Conservation (phyloP, 192 early-diverging fungal genomes). For the Entomortierella beljakovae region DNA sequence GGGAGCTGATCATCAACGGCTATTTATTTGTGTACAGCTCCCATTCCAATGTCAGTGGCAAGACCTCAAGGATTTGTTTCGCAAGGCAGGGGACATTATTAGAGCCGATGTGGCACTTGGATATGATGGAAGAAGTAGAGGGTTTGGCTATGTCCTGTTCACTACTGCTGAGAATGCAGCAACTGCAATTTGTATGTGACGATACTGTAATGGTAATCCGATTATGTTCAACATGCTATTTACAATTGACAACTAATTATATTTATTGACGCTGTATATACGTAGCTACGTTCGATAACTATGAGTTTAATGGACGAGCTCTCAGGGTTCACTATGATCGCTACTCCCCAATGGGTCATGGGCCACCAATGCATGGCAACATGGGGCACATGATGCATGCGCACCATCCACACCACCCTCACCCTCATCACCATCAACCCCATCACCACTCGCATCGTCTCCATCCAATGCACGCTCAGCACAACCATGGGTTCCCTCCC, state of each 20-base stretch:
- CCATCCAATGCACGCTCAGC: constrained; percentile 30
- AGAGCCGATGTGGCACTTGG: constrained; percentile 76
- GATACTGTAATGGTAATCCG: neutral
- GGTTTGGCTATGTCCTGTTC: constrained; percentile 82
- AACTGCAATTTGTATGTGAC: constrained; percentile 69
- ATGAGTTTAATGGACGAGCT: constrained; percentile 61
- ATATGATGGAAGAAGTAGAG: constrained; percentile 73
- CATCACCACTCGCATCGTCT: constrained; percentile 27
- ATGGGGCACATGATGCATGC: constrained; percentile 48
- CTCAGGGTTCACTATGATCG: constrained; percentile 67
- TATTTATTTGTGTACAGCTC: no score
- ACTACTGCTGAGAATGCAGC: constrained; percentile 75
- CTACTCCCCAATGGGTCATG: constrained; percentile 47
- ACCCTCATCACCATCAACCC: constrained; percentile 36
- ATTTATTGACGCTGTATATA: neutral
- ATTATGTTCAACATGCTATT: neutral
- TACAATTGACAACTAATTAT: neutral
- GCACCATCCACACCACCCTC: constrained; percentile 48
- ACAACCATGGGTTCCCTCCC: constrained; percentile 25
- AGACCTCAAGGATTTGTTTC: constrained; percentile 85
- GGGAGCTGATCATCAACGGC: no score
- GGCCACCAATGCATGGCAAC: constrained; percentile 36
- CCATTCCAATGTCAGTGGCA: constrained; percentile 84
- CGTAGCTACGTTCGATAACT: constrained; percentile 61
- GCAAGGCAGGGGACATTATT: constrained; percentile 72